These are phyloP conservation scores for Dothideomycetes sp. DNA, from an alignment of 2,329 filamentous ascomycete species.

Conservation along the genomic window DNA sequence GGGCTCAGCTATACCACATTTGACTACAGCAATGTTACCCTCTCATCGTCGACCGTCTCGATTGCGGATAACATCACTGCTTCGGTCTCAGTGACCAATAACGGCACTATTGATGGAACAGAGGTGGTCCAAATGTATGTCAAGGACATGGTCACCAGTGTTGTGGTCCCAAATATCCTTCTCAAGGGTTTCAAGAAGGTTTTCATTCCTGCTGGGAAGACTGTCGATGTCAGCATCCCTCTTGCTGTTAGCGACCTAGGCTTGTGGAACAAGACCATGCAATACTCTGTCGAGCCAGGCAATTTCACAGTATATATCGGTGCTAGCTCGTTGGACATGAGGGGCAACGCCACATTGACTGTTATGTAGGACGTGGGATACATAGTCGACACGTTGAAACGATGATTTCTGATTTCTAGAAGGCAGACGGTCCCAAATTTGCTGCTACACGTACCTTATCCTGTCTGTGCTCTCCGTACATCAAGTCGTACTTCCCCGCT, in stretches of 20 bases:
- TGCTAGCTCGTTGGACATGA: constrained; percentile 44
- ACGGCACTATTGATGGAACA: constrained; percentile 42
- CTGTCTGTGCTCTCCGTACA: too few species aligned
- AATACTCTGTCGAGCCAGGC: constrained; percentile 64
- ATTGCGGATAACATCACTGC: constrained; percentile 45
- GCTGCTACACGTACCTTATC: too few species aligned
- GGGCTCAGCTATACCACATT: constrained; percentile 57
- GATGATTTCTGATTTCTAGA: too few species aligned
- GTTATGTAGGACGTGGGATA: constrained; percentile 23
- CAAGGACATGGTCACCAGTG: constrained; percentile 48
- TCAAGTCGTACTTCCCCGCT: too few species aligned
- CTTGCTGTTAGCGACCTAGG: constrained; percentile 41
- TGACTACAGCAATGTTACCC: constrained; percentile 42
- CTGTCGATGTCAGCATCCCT: constrained; percentile 40
- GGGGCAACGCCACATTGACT: constrained; percentile 45
- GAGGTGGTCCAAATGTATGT: constrained; percentile 62
- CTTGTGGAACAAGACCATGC: constrained; percentile 49
- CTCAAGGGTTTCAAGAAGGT: constrained; percentile 61
- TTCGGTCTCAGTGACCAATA: constrained; percentile 52
- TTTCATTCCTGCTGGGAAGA: constrained; percentile 47
- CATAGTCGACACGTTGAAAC: too few species aligned
- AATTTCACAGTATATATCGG: constrained; percentile 54
- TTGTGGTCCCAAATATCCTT: constrained; percentile 53
- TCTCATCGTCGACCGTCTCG: constrained; percentile 38
- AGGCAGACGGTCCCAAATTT: too few species aligned